Base-by-base conservation (phyloP, 2,329 filamentous ascomycete species). In the Alternaria viburni region DNA sequence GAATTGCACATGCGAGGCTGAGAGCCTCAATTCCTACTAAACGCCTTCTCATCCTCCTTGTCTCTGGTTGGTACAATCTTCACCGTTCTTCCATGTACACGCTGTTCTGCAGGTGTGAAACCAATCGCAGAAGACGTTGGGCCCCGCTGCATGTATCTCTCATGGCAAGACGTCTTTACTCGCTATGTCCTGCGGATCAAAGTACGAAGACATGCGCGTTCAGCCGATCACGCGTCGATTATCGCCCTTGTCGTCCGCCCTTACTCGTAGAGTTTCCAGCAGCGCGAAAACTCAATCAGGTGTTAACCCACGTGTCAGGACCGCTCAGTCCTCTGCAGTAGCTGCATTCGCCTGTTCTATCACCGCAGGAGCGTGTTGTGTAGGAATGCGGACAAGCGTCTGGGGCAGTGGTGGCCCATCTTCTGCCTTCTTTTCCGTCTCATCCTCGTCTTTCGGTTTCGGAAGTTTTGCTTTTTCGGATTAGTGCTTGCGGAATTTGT, bases 311-410 rank as follows among this genome's bases (percentile, higher is more conserved):
- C 25, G 7, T 46, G n/a, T 72, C 46, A 55, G n/a, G 19, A 19
- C 30, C 41, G 49, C 52, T 79, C 77, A 80, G 49, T 79, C 76
- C 2, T 71, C 67, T 8, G 68, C 63, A 50, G 67, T 71, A n/a
- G 74, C 73, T 49, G 74, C 73, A 49, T 69, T 75, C 41, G 73
- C 63, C 54, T 80, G 79, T 57, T 78, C 72, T 19, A 79, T 71
- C 6, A 81, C 63, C 19, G 76, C 71, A 36, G 76, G 77, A 3
- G 79, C 80, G 70, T 94, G 91, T 69, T 95, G 91, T 15, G 92
- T 93, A 1, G 93, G 93, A 69, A 96, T 95, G 67, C 93, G 88
- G 36, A 96, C 93, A 15, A 96, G 85, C 17, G 92, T 95, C 76
- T 95, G 91, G 2, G 93, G 93, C 44, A 96, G 83, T 44, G 87